Conservation (phyloP, 306 rosid genomes). For the Alnus rubra region DNA sequence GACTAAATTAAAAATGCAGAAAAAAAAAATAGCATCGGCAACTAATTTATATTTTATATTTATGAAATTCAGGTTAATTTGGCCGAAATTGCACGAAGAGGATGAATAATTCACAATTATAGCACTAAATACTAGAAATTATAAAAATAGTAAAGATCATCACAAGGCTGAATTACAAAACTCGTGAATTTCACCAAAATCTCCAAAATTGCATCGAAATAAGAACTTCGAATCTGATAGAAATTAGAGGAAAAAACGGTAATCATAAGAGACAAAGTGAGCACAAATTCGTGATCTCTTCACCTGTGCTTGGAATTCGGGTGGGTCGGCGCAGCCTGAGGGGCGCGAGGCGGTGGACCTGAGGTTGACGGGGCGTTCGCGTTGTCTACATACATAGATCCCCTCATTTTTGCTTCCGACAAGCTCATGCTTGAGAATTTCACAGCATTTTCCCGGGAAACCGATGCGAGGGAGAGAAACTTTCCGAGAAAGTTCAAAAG, state of each 20-base stretch:
- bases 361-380: slow-evolving; percentile 43
- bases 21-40: not conserved
- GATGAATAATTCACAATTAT: not conserved
- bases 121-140: too few species aligned
- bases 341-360: slow-evolving; percentile 17
- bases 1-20: not conserved
- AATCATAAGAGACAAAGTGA: not conserved
- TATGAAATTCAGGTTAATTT: not conserved
- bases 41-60: not conserved
- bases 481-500: slow-evolving; percentile 4
- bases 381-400: slow-evolving; percentile 40
- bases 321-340: slow-evolving; percentile 11
- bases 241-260: not conserved
- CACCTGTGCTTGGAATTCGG: slow-evolving; percentile 29
- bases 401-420: slow-evolving; percentile 41
- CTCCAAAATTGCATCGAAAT: not conserved
- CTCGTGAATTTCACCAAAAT: not conserved
- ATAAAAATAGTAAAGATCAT: not conserved
- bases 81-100: not conserved
- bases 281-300: not conserved
- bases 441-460: slow-evolving; percentile 19
- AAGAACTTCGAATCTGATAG: not conserved
- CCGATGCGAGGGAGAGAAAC: not conserved
- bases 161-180: not conserved
- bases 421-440: slow-evolving; percentile 32